A percentile compares a stretch with the other conserved stretches of the same genome.
These are phyloP conservation scores for Rhododendron kiyosumense DNA, from an alignment of 148 eudicot genomes.

Conservation along the genomic window DNA sequence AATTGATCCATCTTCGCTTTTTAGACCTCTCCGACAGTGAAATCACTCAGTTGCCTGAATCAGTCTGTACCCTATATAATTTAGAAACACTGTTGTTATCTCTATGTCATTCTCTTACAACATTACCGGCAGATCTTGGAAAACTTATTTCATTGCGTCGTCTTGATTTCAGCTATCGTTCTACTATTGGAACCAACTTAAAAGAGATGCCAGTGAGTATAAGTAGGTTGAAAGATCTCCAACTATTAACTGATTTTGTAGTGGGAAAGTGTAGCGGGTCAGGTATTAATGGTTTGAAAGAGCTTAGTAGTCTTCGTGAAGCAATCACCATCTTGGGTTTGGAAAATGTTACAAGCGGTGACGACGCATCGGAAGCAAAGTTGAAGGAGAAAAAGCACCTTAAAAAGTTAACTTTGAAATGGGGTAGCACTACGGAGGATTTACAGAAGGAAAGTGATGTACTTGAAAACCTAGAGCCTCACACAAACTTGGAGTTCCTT, in stretches of 20 bases:
- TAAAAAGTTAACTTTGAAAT: neutral
- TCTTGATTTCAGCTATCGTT: no score
- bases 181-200: no score
- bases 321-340: neutral
- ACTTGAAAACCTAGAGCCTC: slow-evolving; percentile 7
- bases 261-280: neutral
- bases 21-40: no score
- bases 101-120: neutral
- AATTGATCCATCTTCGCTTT: neutral
- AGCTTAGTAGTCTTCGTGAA: neutral
- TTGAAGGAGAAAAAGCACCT: slow-evolving; percentile 2
- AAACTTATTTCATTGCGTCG: neutral
- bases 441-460: neutral
- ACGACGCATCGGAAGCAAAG: slow-evolving; percentile 5
- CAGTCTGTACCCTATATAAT: neutral
- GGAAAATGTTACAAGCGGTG: neutral
- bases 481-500: neutral
- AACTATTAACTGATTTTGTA: neutral
- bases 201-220: neutral
- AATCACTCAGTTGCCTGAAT: neutral
- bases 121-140: neutral
- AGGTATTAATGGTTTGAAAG: neutral
- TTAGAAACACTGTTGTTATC: neutral
- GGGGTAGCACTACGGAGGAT: neutral
- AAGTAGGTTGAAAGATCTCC: neutral